A percentile compares a stretch with the other conserved stretches of the same genome.
Evolutionary conservation across 805 yeast genomes (phyloP).

Genomic region (Candida fluviatilis): DNA sequence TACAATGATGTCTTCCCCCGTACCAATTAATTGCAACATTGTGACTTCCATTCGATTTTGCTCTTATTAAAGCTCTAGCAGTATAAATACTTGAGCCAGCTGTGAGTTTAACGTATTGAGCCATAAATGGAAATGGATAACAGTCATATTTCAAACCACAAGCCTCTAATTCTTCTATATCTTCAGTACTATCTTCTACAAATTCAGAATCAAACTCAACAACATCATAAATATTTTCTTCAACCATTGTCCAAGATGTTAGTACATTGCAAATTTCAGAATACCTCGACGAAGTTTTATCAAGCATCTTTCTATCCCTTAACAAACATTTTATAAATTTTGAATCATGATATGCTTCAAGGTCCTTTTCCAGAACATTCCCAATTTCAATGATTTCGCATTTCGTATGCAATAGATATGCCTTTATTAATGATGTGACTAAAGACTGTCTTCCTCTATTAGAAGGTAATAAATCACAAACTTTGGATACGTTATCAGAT

Average conservation of each 20-base stretch:
- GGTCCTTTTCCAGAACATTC: conserved; percentile 30
- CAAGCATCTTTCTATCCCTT: conserved; percentile 13
- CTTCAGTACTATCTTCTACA: conserved; percentile 8
- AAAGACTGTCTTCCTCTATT: conserved; percentile 48
- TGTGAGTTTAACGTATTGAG: conserved; percentile 42
- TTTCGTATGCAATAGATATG: conserved; percentile 31
- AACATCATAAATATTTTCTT: conserved; percentile 1
- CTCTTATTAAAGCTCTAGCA: conserved; percentile 30
- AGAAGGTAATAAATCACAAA: conserved; percentile 47
- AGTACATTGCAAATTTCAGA: neutral
- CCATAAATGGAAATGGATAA: conserved; percentile 52
- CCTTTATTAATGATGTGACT: conserved; percentile 37
- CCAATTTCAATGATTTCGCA: conserved; percentile 21
- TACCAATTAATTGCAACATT: conserved; percentile 62
- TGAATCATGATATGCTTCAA: conserved; percentile 47
- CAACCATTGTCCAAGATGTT: conserved; percentile 1
- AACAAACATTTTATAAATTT: conserved; percentile 41
- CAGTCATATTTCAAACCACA: conserved; percentile 62
- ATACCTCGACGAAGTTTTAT: conserved; percentile 8
- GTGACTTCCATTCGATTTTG: conserved; percentile 11
- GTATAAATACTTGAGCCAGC: conserved; percentile 59
- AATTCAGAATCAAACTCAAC: conserved; percentile 6
- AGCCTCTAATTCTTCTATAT: conserved; percentile 14
- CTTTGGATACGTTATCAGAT: conserved; percentile 12
- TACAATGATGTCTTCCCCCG: conserved; percentile 77